These are phyloP conservation scores for Acacia melanoxylon DNA, from an alignment of 306 rosid species.

Conservation along the genomic window DNA sequence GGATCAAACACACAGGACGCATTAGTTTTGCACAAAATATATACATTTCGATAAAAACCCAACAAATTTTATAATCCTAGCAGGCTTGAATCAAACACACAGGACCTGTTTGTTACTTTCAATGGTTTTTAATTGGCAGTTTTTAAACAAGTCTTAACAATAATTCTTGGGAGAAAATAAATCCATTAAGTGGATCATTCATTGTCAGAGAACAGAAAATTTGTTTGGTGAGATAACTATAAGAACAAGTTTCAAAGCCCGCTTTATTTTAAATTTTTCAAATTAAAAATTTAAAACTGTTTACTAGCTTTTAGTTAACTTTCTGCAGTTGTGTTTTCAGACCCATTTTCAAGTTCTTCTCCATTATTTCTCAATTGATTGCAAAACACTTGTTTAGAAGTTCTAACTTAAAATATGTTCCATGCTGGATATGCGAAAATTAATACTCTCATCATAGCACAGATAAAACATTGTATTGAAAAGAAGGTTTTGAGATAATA, in stretches of 20 bases:
- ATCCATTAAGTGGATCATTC: not conserved
- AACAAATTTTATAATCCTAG: not conserved
- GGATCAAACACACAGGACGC: not conserved
- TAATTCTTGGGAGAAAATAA: not conserved
- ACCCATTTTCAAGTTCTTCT: not conserved
- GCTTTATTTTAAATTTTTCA: not conserved
- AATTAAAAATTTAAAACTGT: not conserved
- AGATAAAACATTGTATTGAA: not conserved
- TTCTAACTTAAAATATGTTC: not conserved
- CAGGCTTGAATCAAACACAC: not conserved
- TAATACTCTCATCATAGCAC: not conserved
- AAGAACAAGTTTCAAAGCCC: not conserved
- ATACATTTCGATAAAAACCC: conserved; percentile 6
- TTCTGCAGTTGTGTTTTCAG: not conserved
- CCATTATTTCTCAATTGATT: not conserved
- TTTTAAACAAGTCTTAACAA: not conserved
- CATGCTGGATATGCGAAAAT: not conserved
- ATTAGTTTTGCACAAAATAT: conserved; percentile 1
- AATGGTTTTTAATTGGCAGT: not conserved
- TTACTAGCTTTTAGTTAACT: not conserved
- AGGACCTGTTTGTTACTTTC: not conserved
- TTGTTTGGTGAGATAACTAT: not conserved
- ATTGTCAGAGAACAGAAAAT: not conserved
- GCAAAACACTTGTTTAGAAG: not conserved
- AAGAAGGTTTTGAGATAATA: not conserved